Conservation (phyloP, 176 grass and related monocot genomes). For the Oryza longistaminata region DNA sequence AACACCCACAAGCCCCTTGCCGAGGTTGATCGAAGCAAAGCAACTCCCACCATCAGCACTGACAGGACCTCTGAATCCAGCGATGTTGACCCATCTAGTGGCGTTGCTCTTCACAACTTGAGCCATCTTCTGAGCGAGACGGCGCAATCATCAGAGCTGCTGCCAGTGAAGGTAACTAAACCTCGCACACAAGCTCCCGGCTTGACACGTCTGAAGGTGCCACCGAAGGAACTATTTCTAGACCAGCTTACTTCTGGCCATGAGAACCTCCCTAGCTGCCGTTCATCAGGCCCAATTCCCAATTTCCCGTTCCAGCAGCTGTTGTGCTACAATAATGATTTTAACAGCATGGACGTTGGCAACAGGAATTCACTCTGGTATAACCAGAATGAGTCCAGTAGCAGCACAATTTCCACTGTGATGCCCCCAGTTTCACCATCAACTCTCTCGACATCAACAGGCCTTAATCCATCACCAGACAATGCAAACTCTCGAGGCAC, state of each 20-base stretch:
- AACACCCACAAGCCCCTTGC: slow-evolving; percentile 54
- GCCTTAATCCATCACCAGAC: slow-evolving; percentile 39
- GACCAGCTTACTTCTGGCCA: slow-evolving; percentile 43
- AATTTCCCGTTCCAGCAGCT: slow-evolving; percentile 46
- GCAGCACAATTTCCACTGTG: slow-evolving; percentile 46
- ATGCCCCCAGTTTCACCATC: slow-evolving; percentile 47
- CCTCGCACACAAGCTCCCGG: slow-evolving; percentile 34
- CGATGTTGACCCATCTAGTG: slow-evolving; percentile 41
- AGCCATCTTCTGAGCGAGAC: slow-evolving; percentile 43
- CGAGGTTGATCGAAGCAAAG: slow-evolving; percentile 33
- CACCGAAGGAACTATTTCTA: slow-evolving; percentile 38
- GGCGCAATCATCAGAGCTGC: slow-evolving; percentile 40
- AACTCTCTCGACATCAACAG: slow-evolving; percentile 46
- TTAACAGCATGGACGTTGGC: slow-evolving; percentile 25
- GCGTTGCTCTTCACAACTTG: slow-evolving; percentile 21
- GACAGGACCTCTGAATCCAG: slow-evolving; percentile 49
- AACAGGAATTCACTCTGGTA: slow-evolving; percentile 41
- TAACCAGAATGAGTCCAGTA: slow-evolving; percentile 45
- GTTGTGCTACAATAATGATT: slow-evolving; percentile 40
- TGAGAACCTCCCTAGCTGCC: slow-evolving; percentile 38
- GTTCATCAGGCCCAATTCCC: slow-evolving; percentile 16
- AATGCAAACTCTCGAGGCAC: slow-evolving; percentile 39
- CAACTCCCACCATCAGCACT: slow-evolving; percentile 32
- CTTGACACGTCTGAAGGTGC: slow-evolving; percentile 32
- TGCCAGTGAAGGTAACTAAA: slow-evolving; percentile 30